Base-by-base conservation (phyloP, 371 early-diverging fungal species). In the Edhazardia aedis region DNA sequence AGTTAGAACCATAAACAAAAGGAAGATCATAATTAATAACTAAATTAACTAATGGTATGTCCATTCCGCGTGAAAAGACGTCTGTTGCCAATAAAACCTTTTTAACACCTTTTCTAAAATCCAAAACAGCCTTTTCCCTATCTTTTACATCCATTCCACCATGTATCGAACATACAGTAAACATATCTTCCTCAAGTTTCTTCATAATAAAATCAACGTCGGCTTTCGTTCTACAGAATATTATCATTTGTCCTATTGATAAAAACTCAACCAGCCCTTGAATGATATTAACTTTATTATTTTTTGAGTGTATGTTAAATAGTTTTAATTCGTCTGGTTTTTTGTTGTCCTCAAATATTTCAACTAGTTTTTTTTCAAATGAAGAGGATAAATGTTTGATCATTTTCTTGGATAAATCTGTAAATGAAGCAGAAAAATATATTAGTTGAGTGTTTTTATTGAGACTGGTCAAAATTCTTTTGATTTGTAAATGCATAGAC, bases 11-110 rank as follows among this genome's bases (percentile, higher is more conserved):
- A 9, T 33, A 9, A 33, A 33, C 33, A 70, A 85, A 83, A 54
- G 95, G 94, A 67, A 94, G 86, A 73, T 94, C 95, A 80, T 88
- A 94, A 78, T 96, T 94, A 76, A 96, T 92, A 43, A 96, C 94
- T 4, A 93, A 86, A 73, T 93, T 92, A 43, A 94, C 90, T 19
- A 85, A 86, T 71, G 89, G 90, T 64, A 92, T 92, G 75, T 96
- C 95, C 61, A 94, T 92, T 75, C 98, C 98, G 62, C 98, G 80
- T 1, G 93, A 88, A 54, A 91, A 74, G 52, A 96, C 74, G 75
- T 96, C 92, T 53, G 68, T 65, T 22, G 61, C 50, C 28, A 65
- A 58, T 1, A 69, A 51, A 23, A 63, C 51, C 26, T 27, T 42
- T 47, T 40, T 42, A 22, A 48, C 45, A 12, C 88, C 89, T 58